Evolutionary conservation across 106 monocot species (phyloP).

Genomic region (Agapanthus africanus): DNA sequence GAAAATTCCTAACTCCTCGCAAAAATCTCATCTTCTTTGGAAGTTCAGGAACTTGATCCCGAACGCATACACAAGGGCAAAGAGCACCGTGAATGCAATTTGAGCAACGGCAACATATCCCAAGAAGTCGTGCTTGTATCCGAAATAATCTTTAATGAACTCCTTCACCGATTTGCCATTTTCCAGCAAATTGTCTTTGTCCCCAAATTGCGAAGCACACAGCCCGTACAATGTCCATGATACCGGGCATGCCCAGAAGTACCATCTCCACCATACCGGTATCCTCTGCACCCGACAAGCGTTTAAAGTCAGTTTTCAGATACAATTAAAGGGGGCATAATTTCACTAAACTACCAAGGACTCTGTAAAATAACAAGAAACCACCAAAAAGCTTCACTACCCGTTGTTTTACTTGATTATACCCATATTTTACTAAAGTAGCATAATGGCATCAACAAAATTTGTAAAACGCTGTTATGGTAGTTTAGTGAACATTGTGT

Average conservation of each 20-base stretch:
- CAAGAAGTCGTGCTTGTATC: background rate
- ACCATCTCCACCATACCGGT: constrained; percentile 14
- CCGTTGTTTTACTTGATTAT: no score
- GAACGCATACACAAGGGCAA: constrained; percentile 20
- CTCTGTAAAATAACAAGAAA: background rate
- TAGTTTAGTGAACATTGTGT: background rate
- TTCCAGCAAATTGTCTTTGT: background rate
- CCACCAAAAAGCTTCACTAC: background rate
- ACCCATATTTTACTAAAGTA: no score
- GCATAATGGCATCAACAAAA: no score
- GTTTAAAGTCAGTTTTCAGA: no score
- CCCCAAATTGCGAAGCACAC: background rate
- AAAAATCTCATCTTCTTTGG: constrained; percentile 19
- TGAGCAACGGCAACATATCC: background rate
- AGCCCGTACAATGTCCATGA: constrained; percentile 9
- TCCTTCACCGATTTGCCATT: background rate
- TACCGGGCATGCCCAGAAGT: constrained; percentile 9
- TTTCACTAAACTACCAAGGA: background rate
- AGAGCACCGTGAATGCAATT: constrained; percentile 15
- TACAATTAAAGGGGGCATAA: no score
- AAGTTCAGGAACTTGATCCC: constrained; percentile 23
- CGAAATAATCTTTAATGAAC: background rate
- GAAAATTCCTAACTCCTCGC: no score
- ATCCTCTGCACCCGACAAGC: constrained; percentile 7
- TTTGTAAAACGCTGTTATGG: no score